Evolutionary conservation across 2,329 filamentous ascomycete genomes (phyloP), one percentile per base, ranked within the genome.

Genomic region (Fusarium cyanostomum): DNA sequence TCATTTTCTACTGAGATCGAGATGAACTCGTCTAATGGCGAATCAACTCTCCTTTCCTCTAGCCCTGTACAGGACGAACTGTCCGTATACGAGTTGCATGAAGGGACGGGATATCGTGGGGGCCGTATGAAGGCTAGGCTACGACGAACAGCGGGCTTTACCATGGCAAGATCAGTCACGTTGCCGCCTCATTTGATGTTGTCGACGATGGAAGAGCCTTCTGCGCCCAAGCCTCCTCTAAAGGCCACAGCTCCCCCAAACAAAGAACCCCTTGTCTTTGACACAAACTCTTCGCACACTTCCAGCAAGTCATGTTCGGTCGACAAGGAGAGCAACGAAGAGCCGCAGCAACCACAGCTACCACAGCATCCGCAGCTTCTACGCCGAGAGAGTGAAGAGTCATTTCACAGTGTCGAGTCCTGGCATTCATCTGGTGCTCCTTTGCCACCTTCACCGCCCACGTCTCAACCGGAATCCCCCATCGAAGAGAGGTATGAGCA

Each of bases 341-440:
- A 56, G n/a, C 30, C 41, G 5, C 52, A 49, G 27, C 37, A 46
- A 37, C 50, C 12, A n/a, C 63, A 44, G 12, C 26, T 43, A 7
- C 21, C 42, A 7, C 56, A 56, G 13, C 56, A 53, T 13, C 56
- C 56, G 7, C 54, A 53, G 33, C 52, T 59, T 21, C 57, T 37
- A 38, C 63, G 59, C 13, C 62, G 57, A 45, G 61, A 63, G 21
- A 70, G 68, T 12, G 73, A 80, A 13, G 84, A 85, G 49, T 86
- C 85, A 1, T 86, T 87, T 60, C 82, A 84, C 67, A 84, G 80
- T 53, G 76, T 80, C 6, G 77, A 83, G 57, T 83, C 83, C 8
- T 84, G 82, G 82, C 78, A 82, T 60, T 81, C 82, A 74, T 80
- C 56, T 13, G 37, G 26, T 8, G 56, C 48, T n/a, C 50, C 62